Percentiles rank a stretch among this genome's conserved stretches.
Evolutionary conservation across 352 stramenopile genomes (phyloP).

Genomic region (Phytophthora cactorum): DNA sequence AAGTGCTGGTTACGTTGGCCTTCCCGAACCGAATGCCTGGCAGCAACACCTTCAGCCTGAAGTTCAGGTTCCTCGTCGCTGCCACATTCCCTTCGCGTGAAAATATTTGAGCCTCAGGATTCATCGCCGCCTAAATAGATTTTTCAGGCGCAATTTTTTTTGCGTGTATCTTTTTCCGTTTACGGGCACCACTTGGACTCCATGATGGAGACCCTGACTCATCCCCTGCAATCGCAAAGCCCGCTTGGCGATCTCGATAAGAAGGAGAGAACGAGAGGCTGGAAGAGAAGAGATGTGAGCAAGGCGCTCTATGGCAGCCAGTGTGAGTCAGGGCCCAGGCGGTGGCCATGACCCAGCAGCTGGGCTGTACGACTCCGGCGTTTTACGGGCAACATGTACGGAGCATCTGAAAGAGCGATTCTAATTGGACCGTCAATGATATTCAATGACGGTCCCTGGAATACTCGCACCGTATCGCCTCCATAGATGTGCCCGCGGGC

Average conservation of each 20-base stretch:
- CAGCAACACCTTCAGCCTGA: not conserved
- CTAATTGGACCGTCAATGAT: no score
- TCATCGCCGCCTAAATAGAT: constrained; percentile 32
- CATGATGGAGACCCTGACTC: constrained; percentile 10
- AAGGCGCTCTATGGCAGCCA: constrained; percentile 9
- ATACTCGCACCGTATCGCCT: constrained; percentile 26
- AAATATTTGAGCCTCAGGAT: constrained; percentile 3
- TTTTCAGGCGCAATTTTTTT: constrained; percentile 20
- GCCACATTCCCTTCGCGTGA: not conserved
- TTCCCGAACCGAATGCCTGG: not conserved
- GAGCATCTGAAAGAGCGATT: constrained; percentile 3
- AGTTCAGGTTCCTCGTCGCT: not conserved
- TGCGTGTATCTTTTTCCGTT: constrained; percentile 12
- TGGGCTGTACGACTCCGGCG: not conserved
- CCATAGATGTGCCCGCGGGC: constrained; percentile 8
- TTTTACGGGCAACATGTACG: constrained; percentile 7
- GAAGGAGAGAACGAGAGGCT: not conserved
- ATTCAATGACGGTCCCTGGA: constrained; percentile 19
- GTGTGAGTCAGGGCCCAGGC: constrained; percentile 7
- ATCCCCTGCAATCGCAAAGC: constrained; percentile 21
- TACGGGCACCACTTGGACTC: constrained; percentile 15
- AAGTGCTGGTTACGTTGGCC: not conserved
- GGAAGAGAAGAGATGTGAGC: constrained; percentile 15
- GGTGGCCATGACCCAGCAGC: constrained; percentile 18
- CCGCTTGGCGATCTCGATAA: constrained; percentile 13